phyloP scores from a whole-genome alignment of 2,329 filamentous ascomycete species.

The Diaporthe eres region DNA sequence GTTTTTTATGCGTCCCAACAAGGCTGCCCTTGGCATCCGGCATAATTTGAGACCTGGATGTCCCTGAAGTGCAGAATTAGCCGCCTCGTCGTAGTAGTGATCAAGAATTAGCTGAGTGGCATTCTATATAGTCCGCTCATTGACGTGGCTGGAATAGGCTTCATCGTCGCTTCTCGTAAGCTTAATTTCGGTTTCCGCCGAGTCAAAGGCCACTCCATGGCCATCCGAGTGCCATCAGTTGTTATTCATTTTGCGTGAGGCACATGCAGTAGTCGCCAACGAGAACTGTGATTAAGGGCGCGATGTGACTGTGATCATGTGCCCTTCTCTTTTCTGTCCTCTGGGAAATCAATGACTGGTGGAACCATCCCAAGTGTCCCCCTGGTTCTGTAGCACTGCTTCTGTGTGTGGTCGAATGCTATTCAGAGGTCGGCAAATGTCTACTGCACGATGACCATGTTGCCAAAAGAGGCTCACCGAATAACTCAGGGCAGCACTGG shows the following conservation, averaged over 20 bases:
- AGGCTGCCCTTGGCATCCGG: slow-evolving; percentile 15
- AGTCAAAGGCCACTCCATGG: not conserved
- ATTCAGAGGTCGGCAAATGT: not conserved
- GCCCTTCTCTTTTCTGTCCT: not conserved
- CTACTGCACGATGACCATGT: not conserved
- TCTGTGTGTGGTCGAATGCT: not conserved
- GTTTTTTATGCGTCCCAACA: slow-evolving; percentile 10
- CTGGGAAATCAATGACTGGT: not conserved
- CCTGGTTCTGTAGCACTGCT: not conserved
- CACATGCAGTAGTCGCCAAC: not conserved
- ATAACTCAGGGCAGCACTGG: not conserved
- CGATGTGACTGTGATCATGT: slow-evolving; percentile 12
- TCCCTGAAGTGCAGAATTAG: not conserved
- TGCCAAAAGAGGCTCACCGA: slow-evolving; percentile 7
- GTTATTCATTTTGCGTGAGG: not conserved
- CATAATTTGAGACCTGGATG: slow-evolving; percentile 12
- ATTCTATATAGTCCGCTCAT: no score
- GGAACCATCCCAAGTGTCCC: not conserved
- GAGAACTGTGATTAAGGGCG: not conserved
- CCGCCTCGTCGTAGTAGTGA: not conserved
- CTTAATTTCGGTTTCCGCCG: slow-evolving; percentile 12
- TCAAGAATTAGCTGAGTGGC: not conserved
- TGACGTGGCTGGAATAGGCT: not conserved
- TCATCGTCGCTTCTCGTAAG: not conserved
- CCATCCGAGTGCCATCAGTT: not conserved